These are phyloP conservation scores for Oldenlandia corymbosa DNA, from an alignment of 257 asterid genomes.

Conservation along the genomic window DNA sequence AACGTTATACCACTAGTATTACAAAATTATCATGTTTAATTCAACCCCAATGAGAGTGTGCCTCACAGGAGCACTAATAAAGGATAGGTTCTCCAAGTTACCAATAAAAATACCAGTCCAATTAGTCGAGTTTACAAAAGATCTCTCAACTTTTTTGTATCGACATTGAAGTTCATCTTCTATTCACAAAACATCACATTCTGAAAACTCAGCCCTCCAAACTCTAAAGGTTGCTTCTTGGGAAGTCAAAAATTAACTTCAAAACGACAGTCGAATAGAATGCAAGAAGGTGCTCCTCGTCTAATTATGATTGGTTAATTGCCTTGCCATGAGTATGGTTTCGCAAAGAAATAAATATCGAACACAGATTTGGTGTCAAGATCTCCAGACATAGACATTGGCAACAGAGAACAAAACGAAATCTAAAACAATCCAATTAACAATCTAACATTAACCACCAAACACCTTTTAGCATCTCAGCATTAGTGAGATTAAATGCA, in stretches of 20 bases:
- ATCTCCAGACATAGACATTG: not conserved
- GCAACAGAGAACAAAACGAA: not conserved
- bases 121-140: not conserved
- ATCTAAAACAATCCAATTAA: not conserved
- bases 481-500: not conserved
- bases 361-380: not conserved
- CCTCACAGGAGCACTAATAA: not conserved
- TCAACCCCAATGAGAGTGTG: not conserved
- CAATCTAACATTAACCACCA: not conserved
- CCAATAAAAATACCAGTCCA: not conserved
- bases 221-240: not conserved
- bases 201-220: too few species aligned
- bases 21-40: conserved; percentile 2
- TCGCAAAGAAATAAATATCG: not conserved
- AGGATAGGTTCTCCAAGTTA: not conserved
- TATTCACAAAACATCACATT: not conserved
- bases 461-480: not conserved
- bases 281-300: not conserved
- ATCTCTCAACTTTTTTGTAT: not conserved
- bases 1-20: conserved; percentile 1
- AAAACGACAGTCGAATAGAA: not conserved
- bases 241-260: too few species aligned
- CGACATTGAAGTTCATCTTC: not conserved
- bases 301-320: not conserved
- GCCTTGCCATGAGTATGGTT: not conserved